Conservation (phyloP, 257 asterid species). For the Solanum sitiens region DNA sequence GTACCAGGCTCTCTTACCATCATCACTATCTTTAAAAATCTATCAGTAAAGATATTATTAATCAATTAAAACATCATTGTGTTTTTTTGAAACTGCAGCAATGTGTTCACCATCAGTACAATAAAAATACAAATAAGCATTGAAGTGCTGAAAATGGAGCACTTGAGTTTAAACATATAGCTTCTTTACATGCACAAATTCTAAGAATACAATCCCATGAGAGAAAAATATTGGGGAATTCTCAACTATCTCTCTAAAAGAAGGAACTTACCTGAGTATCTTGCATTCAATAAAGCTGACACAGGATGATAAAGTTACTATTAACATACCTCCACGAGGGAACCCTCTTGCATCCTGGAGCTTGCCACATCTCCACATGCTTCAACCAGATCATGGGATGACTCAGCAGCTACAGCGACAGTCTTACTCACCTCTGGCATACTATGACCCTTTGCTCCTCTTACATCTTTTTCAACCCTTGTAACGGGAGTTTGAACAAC, state of each 20-base stretch:
- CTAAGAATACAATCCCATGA: background rate
- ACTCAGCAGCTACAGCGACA: constrained; percentile 24
- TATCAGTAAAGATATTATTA: constrained; percentile 14
- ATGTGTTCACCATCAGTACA: background rate
- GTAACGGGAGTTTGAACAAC: constrained; percentile 14
- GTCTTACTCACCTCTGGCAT: constrained; percentile 23
- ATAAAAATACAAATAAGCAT: background rate
- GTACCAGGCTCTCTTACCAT: constrained; percentile 68
- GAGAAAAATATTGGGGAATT: background rate
- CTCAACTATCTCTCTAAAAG: background rate
- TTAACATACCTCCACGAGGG: constrained; percentile 69
- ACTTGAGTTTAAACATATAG: background rate
- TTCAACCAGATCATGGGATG: constrained; percentile 10
- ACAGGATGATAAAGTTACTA: background rate
- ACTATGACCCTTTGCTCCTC: constrained; percentile 26
- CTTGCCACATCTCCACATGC: constrained; percentile 9
- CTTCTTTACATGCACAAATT: background rate
- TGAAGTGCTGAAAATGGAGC: background rate
- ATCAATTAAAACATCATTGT: background rate
- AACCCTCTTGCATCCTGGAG: constrained; percentile 48
- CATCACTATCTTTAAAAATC: constrained; percentile 73
- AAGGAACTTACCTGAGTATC: background rate
- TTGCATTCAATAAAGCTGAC: background rate
- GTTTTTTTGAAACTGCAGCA: background rate
- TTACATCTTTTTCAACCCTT: constrained; percentile 24